These are phyloP conservation scores for Picea glauca DNA, from an alignment of 75 land plant genomes.

Conservation along the genomic window DNA sequence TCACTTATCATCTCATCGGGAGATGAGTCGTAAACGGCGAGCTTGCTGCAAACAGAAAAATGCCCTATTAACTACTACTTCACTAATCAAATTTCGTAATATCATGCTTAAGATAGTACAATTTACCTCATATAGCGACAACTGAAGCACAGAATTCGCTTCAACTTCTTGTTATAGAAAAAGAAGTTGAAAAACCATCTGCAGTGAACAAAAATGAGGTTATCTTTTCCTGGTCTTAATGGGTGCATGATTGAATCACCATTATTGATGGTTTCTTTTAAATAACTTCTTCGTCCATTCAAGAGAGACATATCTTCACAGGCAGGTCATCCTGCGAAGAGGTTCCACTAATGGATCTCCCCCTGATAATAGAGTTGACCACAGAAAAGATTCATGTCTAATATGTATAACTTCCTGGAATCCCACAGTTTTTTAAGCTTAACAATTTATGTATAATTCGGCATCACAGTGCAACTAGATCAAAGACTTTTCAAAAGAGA, in stretches of 20 bases:
- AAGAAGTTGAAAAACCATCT: conserved; percentile 94
- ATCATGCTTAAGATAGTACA: neutral
- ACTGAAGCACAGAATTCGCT: conserved; percentile 73
- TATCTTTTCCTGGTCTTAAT: too few relatives aligned
- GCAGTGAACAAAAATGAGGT: conserved; percentile 4
- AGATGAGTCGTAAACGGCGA: conserved; percentile 24
- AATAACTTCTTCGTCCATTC: neutral
- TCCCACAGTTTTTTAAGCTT: too few relatives aligned
- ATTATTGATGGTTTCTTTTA: neutral
- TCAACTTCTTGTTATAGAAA: conserved; percentile 86
- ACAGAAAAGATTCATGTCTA: too few relatives aligned
- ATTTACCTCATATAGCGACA: conserved; percentile 65
- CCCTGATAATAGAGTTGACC: too few relatives aligned
- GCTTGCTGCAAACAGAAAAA: conserved; percentile 24
- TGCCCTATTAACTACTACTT: neutral
- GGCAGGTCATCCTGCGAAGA: neutral
- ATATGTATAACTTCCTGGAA: too few relatives aligned
- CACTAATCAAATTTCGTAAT: neutral
- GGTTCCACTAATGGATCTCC: neutral
- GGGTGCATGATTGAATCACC: neutral
- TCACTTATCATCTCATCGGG: conserved; percentile 16
- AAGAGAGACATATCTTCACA: neutral
- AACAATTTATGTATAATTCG: too few relatives aligned
- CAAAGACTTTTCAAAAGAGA: too few relatives aligned
- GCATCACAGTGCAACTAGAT: too few relatives aligned